phyloP scores from a whole-genome alignment of 345 rosid genomes.

The Lepidium africanum region DNA sequence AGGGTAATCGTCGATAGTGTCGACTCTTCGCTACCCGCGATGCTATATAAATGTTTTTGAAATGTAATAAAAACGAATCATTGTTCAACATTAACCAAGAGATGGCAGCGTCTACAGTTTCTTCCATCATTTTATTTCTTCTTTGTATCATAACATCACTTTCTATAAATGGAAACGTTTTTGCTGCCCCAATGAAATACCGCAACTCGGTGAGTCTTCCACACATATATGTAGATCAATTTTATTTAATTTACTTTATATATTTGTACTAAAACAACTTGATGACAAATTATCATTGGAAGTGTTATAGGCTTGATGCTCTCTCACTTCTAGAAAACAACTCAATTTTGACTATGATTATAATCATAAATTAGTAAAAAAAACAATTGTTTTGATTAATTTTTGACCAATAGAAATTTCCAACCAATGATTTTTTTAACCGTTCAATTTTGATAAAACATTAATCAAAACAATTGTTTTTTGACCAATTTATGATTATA shows the following conservation, averaged over 20 bases:
- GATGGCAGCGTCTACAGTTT: background rate
- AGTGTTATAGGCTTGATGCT: background rate
- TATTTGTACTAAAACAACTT: background rate
- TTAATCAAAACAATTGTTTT: no score
- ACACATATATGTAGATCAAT: background rate
- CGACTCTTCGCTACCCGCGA: background rate
- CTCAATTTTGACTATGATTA: no score
- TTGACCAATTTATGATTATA: no score
- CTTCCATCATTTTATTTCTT: conserved; percentile 9
- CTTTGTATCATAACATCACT: background rate
- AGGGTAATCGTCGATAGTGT: background rate
- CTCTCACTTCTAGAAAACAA: no score
- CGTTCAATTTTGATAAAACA: no score
- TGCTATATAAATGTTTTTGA: background rate
- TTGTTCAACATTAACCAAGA: background rate
- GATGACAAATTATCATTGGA: background rate
- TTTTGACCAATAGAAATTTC: no score
- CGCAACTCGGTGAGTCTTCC: conserved; percentile 2
- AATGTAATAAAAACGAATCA: background rate
- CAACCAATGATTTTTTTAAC: no score
- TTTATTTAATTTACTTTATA: background rate
- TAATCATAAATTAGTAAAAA: no score
- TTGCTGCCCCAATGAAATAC: background rate
- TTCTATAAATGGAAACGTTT: background rate
- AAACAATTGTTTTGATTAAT: no score